Percentiles rank a stretch among this genome's conserved stretches.
Evolutionary conservation across 2,329 filamentous ascomycete species (phyloP).

Genomic region (Nothomitra cinnamomea): DNA sequence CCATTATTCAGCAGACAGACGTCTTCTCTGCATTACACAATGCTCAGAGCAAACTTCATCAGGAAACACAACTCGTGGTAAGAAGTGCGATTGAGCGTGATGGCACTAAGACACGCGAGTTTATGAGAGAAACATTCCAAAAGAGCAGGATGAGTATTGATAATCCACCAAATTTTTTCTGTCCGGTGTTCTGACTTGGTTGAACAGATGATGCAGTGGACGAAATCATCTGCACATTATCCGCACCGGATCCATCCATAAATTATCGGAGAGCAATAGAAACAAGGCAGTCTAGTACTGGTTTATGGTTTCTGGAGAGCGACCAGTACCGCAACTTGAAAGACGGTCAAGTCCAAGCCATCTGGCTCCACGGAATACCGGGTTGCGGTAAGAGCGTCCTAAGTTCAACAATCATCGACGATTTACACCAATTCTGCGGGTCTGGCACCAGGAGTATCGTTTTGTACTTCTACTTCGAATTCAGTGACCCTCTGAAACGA

Average conservation of each 20-base stretch:
- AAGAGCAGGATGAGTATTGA: no score
- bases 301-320: conserved; percentile 8
- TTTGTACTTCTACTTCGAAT: conserved; percentile 25
- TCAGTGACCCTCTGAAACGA: conserved; percentile 21
- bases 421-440: background rate
- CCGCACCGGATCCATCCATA: conserved; percentile 12
- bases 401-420: background rate
- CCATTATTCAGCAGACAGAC: no score
- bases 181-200: no score
- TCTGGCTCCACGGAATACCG: conserved; percentile 25
- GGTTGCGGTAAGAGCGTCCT: conserved; percentile 26
- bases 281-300: conserved; percentile 12
- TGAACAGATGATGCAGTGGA: no score
- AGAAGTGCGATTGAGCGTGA: no score
- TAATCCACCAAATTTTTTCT: no score
- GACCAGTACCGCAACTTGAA: conserved; percentile 8
- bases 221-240: no score
- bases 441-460: background rate
- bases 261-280: conserved; percentile 12
- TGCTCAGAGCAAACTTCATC: no score
- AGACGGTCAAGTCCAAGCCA: conserved; percentile 15
- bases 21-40: no score
- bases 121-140: no score
- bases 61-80: no score
- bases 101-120: no score